phyloP scores from a whole-genome alignment of 2,329 filamentous ascomycete genomes.

The Xylariaceae sp. region DNA sequence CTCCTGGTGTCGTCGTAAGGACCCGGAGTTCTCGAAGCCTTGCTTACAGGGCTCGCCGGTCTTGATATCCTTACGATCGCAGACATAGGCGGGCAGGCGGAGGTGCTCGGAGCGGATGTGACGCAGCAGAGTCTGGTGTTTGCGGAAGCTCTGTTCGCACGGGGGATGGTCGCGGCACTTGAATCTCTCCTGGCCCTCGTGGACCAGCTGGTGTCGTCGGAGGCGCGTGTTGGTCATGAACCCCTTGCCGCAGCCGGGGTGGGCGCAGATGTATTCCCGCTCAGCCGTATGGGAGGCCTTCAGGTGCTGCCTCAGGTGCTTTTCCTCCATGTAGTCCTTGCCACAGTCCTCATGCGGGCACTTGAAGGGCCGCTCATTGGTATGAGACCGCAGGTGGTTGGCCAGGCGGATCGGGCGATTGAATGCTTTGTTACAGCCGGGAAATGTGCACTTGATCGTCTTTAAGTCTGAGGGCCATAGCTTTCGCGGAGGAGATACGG shows the following conservation, averaged over 20 bases:
- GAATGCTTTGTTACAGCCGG: conserved; percentile 73
- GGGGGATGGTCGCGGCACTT: conserved; percentile 61
- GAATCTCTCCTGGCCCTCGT: conserved; percentile 69
- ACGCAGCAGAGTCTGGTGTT: conserved; percentile 75
- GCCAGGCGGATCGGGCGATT: conserved; percentile 76
- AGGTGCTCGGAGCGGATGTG: conserved; percentile 75
- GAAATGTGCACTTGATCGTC: conserved; percentile 66
- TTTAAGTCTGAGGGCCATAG: conserved; percentile 63
- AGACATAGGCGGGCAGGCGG: conserved; percentile 62
- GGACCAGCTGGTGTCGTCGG: conserved; percentile 68
- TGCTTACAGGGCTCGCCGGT: conserved; percentile 44
- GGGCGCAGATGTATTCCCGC: conserved; percentile 63
- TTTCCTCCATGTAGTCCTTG: conserved; percentile 79
- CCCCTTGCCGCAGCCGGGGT: conserved; percentile 65
- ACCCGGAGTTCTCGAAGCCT: conserved; percentile 65
- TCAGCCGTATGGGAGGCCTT: conserved; percentile 72
- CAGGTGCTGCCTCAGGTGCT: conserved; percentile 78
- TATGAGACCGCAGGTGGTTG: conserved; percentile 78
- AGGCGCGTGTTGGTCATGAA: conserved; percentile 77
- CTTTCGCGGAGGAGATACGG: conserved; percentile 42
- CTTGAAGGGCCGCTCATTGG: conserved; percentile 70
- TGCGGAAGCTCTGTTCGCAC: conserved; percentile 75
- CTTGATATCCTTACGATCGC: conserved; percentile 38
- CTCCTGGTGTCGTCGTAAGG: conserved; percentile 63
- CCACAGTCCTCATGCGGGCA: conserved; percentile 65